These are phyloP conservation scores for Omphalea diandra DNA, from an alignment of 441 rosid genomes.

Conservation along the genomic window DNA sequence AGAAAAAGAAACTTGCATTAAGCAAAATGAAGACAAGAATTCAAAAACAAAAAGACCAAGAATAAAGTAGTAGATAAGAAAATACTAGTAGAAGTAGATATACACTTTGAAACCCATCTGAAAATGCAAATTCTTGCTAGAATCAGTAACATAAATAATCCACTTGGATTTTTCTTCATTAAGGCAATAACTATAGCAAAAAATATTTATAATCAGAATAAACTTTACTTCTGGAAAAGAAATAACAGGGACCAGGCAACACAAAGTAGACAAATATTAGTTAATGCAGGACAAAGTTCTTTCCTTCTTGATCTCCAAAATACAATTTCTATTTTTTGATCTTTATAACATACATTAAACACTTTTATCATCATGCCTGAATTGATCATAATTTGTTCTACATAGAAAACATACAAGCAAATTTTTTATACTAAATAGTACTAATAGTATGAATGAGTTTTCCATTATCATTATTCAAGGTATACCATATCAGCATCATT, in stretches of 20 bases:
- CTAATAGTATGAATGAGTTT: no score
- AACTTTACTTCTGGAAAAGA: no score
- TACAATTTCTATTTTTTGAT: no score
- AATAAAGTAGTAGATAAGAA: not conserved
- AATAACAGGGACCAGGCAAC: no score
- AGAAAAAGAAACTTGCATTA: not conserved
- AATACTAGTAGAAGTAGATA: conserved; percentile 15
- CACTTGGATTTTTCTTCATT: conserved; percentile 92
- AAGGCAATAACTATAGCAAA: conserved; percentile 72
- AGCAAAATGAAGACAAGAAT: not conserved
- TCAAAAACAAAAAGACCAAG: not conserved
- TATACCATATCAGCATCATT: no score
- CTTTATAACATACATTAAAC: no score
- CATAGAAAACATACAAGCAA: no score
- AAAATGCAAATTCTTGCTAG: conserved; percentile 88
- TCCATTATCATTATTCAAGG: no score
- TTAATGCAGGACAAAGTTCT: no score
- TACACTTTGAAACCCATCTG: conserved; percentile 84
- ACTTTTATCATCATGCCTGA: conserved; percentile 10
- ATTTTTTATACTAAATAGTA: not conserved
- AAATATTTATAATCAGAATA: conserved; percentile 1
- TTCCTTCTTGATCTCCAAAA: no score
- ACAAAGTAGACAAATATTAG: no score
- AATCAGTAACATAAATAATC: conserved; percentile 95
- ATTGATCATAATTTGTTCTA: conserved; percentile 1